Conservation (phyloP, 768 basidiomycete genomes). For the Melanogaster broomeanus region DNA sequence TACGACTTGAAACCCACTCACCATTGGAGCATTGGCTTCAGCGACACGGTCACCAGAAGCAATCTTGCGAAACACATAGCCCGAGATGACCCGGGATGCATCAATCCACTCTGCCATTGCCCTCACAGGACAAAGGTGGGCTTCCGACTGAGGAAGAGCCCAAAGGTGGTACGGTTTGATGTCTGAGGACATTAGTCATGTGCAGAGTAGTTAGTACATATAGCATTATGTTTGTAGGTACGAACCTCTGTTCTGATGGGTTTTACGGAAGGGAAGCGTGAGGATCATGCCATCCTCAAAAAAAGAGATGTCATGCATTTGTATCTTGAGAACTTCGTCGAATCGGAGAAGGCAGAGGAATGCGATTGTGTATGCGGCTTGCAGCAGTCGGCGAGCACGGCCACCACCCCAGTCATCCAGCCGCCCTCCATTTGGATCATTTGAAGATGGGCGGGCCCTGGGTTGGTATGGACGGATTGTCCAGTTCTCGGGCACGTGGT, state of each 20-base stretch:
- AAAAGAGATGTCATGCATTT: constrained; percentile 25
- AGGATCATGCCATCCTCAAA: constrained; percentile 13
- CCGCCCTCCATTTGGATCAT: constrained; percentile 4
- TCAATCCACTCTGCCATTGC: constrained; percentile 34
- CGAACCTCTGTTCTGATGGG: background rate
- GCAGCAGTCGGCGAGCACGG: constrained; percentile 24
- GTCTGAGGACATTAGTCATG: constrained; percentile 16
- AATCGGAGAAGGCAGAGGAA: constrained; percentile 37
- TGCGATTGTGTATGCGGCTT: constrained; percentile 33
- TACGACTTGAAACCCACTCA: constrained; percentile 7
- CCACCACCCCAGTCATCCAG: constrained; percentile 33
- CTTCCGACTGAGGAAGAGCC: constrained; percentile 20
- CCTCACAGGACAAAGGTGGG: constrained; percentile 37
- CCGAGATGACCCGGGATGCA: constrained; percentile 16
- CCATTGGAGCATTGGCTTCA: constrained; percentile 23
- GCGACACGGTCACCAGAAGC: constrained; percentile 29
- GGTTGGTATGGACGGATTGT: constrained; percentile 19
- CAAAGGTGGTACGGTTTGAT: constrained; percentile 34
- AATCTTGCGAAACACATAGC: constrained; percentile 37
- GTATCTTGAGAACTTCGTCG: constrained; percentile 38
- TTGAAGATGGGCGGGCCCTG: background rate
- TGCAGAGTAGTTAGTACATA: background rate
- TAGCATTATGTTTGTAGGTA: background rate
- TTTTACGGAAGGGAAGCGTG: constrained; percentile 4
- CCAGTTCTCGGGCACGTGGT: constrained; percentile 18